These are phyloP conservation scores for Penicillium fuscoglaucum DNA, from an alignment of 2,329 filamentous ascomycete species.

Conservation along the genomic window DNA sequence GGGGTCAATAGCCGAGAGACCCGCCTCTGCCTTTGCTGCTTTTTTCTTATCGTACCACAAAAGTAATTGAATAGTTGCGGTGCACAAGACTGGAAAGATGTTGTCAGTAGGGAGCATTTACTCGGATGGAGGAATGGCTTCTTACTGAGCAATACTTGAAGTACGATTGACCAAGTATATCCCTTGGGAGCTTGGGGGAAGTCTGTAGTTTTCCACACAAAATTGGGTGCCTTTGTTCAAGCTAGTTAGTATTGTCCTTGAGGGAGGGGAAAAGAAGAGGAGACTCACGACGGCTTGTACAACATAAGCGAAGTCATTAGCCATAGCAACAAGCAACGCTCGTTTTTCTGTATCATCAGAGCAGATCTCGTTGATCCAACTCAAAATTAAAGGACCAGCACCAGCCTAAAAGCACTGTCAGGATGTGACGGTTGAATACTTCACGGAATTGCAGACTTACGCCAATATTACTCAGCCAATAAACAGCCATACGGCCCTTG, in stretches of 20 bases:
- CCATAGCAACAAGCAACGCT: slow-evolving; percentile 33
- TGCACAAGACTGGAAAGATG: neutral
- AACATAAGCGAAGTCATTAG: slow-evolving; percentile 38
- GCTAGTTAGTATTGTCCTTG: neutral
- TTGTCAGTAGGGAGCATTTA: neutral
- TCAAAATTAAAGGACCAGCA: slow-evolving; percentile 43
- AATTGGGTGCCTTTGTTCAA: slow-evolving; percentile 35
- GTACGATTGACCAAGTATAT: slow-evolving; percentile 39
- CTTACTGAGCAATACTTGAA: slow-evolving; percentile 39
- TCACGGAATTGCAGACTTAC: slow-evolving; percentile 21
- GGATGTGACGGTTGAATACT: neutral
- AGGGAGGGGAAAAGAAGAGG: too few species aligned
- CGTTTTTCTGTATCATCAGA: slow-evolving; percentile 34
- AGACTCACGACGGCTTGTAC: slow-evolving; percentile 34
- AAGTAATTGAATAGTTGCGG: slow-evolving; percentile 2
- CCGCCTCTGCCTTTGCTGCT: neutral
- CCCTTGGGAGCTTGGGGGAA: slow-evolving; percentile 42
- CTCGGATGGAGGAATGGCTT: neutral
- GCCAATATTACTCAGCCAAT: slow-evolving; percentile 42
- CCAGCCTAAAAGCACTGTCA: slow-evolving; percentile 23
- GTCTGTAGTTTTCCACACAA: slow-evolving; percentile 46
- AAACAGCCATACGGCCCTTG: slow-evolving; percentile 38
- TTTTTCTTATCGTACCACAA: slow-evolving; percentile 6
- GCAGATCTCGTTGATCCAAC: slow-evolving; percentile 40
- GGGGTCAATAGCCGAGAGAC: neutral